These are phyloP conservation scores for Fraxinus latifolia DNA, from an alignment of 305 asterid species.

Conservation along the genomic window DNA sequence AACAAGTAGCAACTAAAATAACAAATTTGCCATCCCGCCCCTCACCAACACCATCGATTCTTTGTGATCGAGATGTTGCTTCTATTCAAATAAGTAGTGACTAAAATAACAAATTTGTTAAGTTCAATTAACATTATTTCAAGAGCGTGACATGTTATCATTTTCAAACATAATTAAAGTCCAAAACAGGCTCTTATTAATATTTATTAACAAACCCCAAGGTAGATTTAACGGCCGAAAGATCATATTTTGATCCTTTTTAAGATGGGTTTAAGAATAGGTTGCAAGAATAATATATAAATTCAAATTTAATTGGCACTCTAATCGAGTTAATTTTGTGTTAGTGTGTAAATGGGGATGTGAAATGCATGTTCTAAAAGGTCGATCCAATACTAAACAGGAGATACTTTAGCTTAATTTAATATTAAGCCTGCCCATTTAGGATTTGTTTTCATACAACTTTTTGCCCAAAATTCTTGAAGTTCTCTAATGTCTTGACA, in stretches of 20 bases:
- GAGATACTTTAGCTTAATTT: background rate
- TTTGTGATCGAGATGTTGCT: background rate
- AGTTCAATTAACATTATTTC: too few relatives aligned
- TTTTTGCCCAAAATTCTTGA: background rate
- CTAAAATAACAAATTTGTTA: background rate
- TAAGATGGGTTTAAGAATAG: background rate
- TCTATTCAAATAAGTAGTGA: too few relatives aligned
- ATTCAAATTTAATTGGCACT: background rate
- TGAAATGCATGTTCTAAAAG: background rate
- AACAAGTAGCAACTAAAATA: too few relatives aligned
- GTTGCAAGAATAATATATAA: background rate
- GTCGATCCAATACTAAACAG: background rate
- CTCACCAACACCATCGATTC: too few relatives aligned
- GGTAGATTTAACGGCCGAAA: background rate
- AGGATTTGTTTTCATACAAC: background rate
- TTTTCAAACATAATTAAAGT: background rate
- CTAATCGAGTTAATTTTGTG: background rate
- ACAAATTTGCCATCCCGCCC: too few relatives aligned
- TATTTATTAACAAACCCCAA: background rate
- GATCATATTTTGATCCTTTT: too few relatives aligned
- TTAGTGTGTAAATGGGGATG: background rate
- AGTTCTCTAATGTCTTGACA: background rate
- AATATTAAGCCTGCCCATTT: background rate
- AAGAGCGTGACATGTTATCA: too few relatives aligned
- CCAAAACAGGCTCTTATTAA: too few relatives aligned